Evolutionary conservation across 805 yeast genomes (phyloP), one percentile per base, ranked within the genome.

Genomic region (Candida dajiaensis): DNA sequence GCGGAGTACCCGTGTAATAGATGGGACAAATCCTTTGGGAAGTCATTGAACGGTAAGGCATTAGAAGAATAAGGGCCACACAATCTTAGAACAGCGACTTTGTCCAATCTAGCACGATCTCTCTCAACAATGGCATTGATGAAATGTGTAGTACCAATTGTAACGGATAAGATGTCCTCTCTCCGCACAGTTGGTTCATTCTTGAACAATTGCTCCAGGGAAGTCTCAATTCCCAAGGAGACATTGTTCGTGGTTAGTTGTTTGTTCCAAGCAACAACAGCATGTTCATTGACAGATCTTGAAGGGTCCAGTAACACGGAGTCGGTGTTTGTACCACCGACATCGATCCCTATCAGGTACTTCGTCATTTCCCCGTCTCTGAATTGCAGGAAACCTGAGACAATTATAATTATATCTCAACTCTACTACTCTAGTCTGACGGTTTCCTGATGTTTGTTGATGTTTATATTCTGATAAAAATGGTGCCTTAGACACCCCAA

Each of bases 251-350:
- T 72, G 1, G 79, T 73, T 28, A 62, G 58, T 20, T 73, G 64
- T 50, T 74, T 74, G 49, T 71, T 62, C 69, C 68, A 73, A 6
- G 72, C 60, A 13, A 72, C 35, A 3, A 73, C 70, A 0, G 73
- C 70, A 33, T 63, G 56, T 29, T 53, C 45, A 2, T 55, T 51
- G 2, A 50, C 40, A 16, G 63, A 46, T 12, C 46, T 38, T 6
- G 61, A 40, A 1, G 77, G 73, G 44, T 73, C 71, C 8, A 74
- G 47, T 21, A 74, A 55, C 28, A 74, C 78, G 20, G 73, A 65
- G 55, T 74, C 78, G 1, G 78, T 72, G 60, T 73, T 73, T 33
- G 78, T 74, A 15, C 78, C 78, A 21, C 79, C 79, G 38, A 74
- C 78, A 54, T 74, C 79, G 18, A 74, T 70, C 21, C 78, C 80